Evolutionary conservation across 225 moss, liverwort and hornwort genomes (phyloP).

Genomic region (Pseudisothecium myosuroides): DNA sequence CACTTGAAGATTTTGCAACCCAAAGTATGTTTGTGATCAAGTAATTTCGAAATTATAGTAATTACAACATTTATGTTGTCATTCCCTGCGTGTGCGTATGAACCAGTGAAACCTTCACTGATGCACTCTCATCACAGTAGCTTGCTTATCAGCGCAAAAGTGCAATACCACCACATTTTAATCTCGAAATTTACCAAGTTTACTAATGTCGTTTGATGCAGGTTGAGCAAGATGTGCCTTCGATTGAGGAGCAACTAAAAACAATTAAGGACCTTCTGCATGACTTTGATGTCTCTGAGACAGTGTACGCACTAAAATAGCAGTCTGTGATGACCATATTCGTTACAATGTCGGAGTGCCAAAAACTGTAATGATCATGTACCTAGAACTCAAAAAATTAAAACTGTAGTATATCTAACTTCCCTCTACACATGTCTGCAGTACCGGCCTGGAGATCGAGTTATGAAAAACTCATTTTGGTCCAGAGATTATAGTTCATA

Average conservation of each 20-base stretch:
- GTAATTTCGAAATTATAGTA: background rate
- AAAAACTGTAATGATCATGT: background rate
- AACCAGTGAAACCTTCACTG: background rate
- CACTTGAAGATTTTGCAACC: background rate
- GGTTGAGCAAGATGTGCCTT: constrained; percentile 76
- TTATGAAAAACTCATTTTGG: background rate
- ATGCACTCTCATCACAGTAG: background rate
- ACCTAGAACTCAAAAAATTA: background rate
- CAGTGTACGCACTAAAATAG: constrained; percentile 23
- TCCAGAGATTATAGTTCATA: background rate
- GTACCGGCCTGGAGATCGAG: background rate
- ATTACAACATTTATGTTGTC: no score
- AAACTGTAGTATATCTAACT: background rate
- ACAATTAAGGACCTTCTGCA: constrained; percentile 51
- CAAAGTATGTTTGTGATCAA: background rate
- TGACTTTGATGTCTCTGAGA: constrained; percentile 55
- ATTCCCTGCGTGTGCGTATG: background rate
- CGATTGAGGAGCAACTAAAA: constrained; percentile 48
- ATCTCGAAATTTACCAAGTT: background rate
- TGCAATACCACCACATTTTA: background rate
- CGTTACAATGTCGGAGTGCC: background rate
- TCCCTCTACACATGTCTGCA: background rate
- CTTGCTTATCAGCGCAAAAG: background rate
- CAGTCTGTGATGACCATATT: background rate
- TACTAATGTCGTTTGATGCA: background rate